Evolutionary conservation across 2,329 filamentous ascomycete genomes (phyloP).

Genomic region (Trichoderma sp.): DNA sequence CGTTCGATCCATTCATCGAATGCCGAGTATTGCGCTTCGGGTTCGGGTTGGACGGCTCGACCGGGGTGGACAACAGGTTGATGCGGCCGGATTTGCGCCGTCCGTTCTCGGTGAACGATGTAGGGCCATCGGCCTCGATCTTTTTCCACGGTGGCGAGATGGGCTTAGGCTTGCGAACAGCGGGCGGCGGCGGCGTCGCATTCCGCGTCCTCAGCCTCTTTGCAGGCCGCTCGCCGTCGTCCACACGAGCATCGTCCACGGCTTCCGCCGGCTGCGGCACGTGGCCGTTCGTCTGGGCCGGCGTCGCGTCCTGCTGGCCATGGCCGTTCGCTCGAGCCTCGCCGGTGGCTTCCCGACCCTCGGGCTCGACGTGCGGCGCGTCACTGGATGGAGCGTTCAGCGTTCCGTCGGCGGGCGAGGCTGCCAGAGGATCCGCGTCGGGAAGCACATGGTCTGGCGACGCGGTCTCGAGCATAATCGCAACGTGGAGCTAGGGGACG

Average conservation of each 20-base stretch:
- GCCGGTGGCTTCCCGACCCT: constrained; percentile 28
- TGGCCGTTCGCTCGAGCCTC: constrained; percentile 31
- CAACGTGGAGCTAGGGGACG: constrained; percentile 46
- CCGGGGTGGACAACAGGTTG: constrained; percentile 58
- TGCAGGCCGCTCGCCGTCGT: constrained; percentile 53
- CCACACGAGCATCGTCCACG: constrained; percentile 25
- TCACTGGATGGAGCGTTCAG: constrained; percentile 28
- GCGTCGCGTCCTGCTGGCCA: constrained; percentile 33
- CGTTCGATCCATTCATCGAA: constrained; percentile 40
- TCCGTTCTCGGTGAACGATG: constrained; percentile 77
- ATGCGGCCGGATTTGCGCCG: constrained; percentile 67
- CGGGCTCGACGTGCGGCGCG: constrained; percentile 31
- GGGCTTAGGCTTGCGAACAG: constrained; percentile 50
- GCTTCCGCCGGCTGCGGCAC: constrained; percentile 31
- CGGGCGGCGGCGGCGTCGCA: constrained; percentile 45
- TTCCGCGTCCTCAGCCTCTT: constrained; percentile 68
- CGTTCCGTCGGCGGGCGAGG: constrained; percentile 16
- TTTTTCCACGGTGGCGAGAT: constrained; percentile 94
- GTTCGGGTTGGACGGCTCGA: constrained; percentile 53
- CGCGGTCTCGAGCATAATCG: constrained; percentile 64
- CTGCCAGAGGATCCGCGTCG: constrained; percentile 37
- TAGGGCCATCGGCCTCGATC: constrained; percentile 80
- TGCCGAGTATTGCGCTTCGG: constrained; percentile 57
- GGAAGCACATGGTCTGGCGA: constrained; percentile 51
- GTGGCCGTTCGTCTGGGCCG: constrained; percentile 36